Evolutionary conservation across 345 rosid genomes (phyloP), one percentile per base, ranked within the genome.

Genomic region (Ailanthus altissimus): DNA sequence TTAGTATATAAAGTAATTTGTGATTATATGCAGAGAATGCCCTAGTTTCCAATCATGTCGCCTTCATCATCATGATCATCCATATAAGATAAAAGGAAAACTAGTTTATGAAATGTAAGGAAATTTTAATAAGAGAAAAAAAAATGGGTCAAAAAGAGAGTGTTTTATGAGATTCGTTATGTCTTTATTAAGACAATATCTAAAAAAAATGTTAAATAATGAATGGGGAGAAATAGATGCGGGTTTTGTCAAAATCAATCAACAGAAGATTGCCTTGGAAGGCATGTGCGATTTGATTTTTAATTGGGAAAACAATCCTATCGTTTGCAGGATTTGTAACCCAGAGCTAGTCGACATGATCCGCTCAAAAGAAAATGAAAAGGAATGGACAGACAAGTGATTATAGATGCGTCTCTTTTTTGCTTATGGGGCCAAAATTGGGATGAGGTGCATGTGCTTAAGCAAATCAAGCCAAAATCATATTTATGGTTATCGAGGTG

Each of bases 231-330:
- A 18, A 62, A 28, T 43, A 36, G 42, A 10, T 20, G 57, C 36
- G 65, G 51, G 80, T 54, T 82, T 71, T 42, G 83, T 82, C 87
- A 72, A 72, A 73, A 82, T 82, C 85, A 76, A 73, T 80, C 81
- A 78, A 81, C 78, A 83, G 72, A 47, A 70, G 23, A 28, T 70
- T 47, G 60, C 21, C 62, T 81, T 72, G 82, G 81, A 75, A 18
- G 73, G 66, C n/a, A n/a, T 61, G 76, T 49, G 79, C 65, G 69
- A 76, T 28, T 71, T 66, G 69, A 63, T 77, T 67, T 69, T 75
- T 42, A 46, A 32, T 23, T 46, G 68, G 77, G 43, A 74, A 28
- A 75, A 72, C 47, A 54, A 79, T 72, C 80, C 54, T 64, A 70
- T 64, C 26, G 51, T 79, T 60, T 65, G 73, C 78, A 56, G 73